These are phyloP conservation scores for Trametes hirsuta DNA, from an alignment of 1,284 basidiomycete genomes.

Conservation along the genomic window DNA sequence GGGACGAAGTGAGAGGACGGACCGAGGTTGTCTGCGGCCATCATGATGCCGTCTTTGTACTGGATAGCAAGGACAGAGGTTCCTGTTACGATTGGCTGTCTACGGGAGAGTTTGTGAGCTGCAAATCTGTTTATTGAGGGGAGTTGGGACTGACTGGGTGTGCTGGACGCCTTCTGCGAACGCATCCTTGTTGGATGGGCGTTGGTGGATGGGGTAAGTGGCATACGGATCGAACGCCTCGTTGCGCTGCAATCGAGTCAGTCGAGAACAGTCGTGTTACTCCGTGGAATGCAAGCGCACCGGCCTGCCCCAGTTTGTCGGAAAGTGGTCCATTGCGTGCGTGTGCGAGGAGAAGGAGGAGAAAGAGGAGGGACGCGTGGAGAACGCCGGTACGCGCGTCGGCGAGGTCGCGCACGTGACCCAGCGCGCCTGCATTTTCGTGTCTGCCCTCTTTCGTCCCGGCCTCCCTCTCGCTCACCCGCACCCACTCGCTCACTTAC, in stretches of 20 bases:
- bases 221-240: constrained; percentile 73
- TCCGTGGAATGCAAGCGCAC: constrained; percentile 44
- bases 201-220: constrained; percentile 72
- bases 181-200: constrained; percentile 55
- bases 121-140: background rate
- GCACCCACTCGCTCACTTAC: too few species aligned
- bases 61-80: constrained; percentile 94
- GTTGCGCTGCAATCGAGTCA: constrained; percentile 54
- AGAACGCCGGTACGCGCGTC: constrained; percentile 19
- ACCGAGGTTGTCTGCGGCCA: constrained; percentile 99
- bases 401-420: constrained; percentile 18
- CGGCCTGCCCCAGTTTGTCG: constrained; percentile 79
- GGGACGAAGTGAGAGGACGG: constrained; percentile 22
- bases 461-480: too few species aligned
- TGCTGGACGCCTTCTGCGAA: constrained; percentile 71
- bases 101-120: constrained; percentile 33
- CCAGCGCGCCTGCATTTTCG: constrained; percentile 9
- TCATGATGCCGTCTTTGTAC: constrained; percentile 97
- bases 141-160: constrained; percentile 64
- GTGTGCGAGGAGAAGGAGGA: constrained; percentile 3
- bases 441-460: constrained; percentile 6
- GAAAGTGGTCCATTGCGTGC: constrained; percentile 76
- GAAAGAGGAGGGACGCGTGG: constrained; percentile 6
- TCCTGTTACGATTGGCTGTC: constrained; percentile 95
- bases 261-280: background rate